Conservation (phyloP, 345 rosid species). For the Erucastrum elatum region DNA sequence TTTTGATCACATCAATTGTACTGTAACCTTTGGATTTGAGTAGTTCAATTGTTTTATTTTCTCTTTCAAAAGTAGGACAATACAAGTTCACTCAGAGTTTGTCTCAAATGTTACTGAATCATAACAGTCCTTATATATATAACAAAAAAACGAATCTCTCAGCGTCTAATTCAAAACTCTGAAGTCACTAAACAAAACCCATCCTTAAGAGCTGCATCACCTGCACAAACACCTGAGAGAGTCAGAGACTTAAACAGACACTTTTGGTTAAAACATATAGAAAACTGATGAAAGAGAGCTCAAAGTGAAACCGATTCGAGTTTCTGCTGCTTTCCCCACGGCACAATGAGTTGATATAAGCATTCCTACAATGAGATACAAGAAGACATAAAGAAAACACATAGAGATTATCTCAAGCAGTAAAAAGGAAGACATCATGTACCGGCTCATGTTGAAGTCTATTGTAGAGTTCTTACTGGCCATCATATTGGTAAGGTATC, state of each 20-base stretch:
- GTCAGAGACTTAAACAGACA: constrained; percentile 29
- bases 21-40: too few species aligned
- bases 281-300: neutral
- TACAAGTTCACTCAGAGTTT: too few species aligned
- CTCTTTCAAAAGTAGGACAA: too few species aligned
- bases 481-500: constrained; percentile 60
- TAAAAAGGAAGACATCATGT: constrained; percentile 33
- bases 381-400: neutral
- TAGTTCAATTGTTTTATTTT: too few species aligned
- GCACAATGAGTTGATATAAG: constrained; percentile 65
- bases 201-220: neutral
- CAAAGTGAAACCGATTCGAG: constrained; percentile 50
- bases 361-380: constrained; percentile 50
- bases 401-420: neutral
- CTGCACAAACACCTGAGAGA: neutral
- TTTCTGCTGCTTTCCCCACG: constrained; percentile 50
- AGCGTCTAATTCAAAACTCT: neutral
- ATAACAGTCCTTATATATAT: neutral
- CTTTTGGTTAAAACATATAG: constrained; percentile 6
- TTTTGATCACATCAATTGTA: too few species aligned
- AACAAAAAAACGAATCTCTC: neutral
- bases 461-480: constrained; percentile 51
- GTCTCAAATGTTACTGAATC: neutral
- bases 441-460: constrained; percentile 74
- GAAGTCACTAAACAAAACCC: neutral